Base-by-base conservation (phyloP, 139 green algal genomes). In the Auxenochlorella protothecoides region DNA sequence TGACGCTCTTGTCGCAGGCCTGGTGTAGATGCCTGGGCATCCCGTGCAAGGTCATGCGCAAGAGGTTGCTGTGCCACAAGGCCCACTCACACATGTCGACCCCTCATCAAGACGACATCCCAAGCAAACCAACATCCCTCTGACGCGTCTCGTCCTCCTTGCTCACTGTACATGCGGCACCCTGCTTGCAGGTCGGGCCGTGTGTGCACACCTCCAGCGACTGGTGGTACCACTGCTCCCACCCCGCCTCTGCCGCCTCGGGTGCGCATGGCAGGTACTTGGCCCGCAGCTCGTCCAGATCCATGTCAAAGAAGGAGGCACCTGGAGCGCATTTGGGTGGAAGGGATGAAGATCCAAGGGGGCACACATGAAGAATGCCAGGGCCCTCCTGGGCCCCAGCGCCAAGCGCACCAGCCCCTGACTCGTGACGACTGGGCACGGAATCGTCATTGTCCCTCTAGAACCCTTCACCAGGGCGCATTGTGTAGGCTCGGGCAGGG, bases 221-320 rank as follows among this genome's bases (percentile, higher is more conserved):
- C 5, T 53, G 8, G 16, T 83, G 70, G 69, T 90, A 88, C 9
- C 77, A 60, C 10, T 70, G 77, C 56, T 79, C 67, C 90, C 90
- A 95, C n/a, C 84, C 77, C 71, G 72, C 78, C 64, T 73, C 15
- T 53, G 79, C 82, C 69, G 87, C 76, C 68, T 88, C 85, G 27
- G 72, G 60, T 3, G 66, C 44, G 0, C 83, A 59, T 3, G 44
- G 70, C 44, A 56, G 7, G 76, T 95, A 95, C 72, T 90, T 91
- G 5, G 57, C 64, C 13, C 83, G 66, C 75, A 95, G 79, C 64
- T 95, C 87, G 13, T 87, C 81, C 4, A 72, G 78, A 66, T 92
- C 85, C 90, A 93, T 94, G 70, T 96, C 89, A 65, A 93, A 92
- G 55, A 79, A 87, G 14, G 78, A 81, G 8, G 78, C 72, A 53